A percentile compares a stretch with the other conserved stretches of the same genome.
Conservation (phyloP, 176 grass and related monocot genomes). For the Pharus latifolius region DNA sequence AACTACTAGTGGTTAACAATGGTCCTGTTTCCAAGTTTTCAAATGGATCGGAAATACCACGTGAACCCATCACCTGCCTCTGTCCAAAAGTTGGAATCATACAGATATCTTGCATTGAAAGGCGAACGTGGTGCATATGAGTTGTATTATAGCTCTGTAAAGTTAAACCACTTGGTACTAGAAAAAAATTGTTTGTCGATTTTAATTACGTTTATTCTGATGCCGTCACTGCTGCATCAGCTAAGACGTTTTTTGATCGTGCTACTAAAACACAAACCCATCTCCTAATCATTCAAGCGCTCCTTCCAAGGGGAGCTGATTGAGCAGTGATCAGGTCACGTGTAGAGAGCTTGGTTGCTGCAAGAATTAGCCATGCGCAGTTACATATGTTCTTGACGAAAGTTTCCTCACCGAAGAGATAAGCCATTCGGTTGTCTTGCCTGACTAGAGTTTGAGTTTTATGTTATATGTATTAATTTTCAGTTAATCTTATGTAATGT, state of each 20-base stretch:
- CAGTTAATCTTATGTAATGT: too few species aligned
- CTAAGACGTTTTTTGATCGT: too few species aligned
- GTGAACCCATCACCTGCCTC: conserved; percentile 8
- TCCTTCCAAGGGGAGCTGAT: neutral
- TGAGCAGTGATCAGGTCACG: neutral
- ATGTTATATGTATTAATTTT: too few species aligned
- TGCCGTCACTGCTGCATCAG: neutral
- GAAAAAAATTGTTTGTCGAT: neutral
- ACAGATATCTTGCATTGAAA: neutral
- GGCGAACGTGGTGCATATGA: neutral
- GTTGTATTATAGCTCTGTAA: neutral
- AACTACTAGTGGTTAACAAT: too few species aligned
- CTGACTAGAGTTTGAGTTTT: too few species aligned
- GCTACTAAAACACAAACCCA: neutral
- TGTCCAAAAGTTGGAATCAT: neutral
- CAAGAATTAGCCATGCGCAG: too few species aligned
- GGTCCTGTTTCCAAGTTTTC: too few species aligned
- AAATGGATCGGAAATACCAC: neutral
- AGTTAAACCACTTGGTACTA: neutral
- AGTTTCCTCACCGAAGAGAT: too few species aligned
- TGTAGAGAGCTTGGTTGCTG: too few species aligned
- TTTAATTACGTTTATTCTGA: neutral
- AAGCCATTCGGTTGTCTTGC: too few species aligned
- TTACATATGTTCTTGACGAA: too few species aligned
- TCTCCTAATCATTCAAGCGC: neutral